Base-by-base conservation (phyloP, 148 eudicot genomes). In the Dysphania ambrosioides region DNA sequence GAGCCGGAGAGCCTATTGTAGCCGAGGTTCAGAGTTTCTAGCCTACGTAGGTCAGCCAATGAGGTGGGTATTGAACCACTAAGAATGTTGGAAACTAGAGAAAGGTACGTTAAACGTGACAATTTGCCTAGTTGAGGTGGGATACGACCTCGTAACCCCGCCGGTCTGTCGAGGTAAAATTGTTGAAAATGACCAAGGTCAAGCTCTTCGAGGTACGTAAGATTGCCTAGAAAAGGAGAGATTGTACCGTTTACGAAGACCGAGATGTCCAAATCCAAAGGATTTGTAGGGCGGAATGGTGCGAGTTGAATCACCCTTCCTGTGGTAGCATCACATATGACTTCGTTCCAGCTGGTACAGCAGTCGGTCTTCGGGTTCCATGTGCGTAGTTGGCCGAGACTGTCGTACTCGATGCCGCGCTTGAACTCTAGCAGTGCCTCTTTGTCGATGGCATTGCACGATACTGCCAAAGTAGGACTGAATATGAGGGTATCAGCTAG, bases 191-290 rank as follows among this genome's bases (percentile, higher is more conserved):
- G 30, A 1, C 87, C 81, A 49, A 92, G 85, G 40, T 88, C 87
- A 11, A 92, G 88, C 26, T 85, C 77, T 51, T 53, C 75, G 0
- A 93, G 88, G 56, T 56, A 78, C 0, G 91, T 70, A 68, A 93
- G 87, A 51, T 90, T 90, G n/a, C 81, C 83, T 18, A 93, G 84
- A 47, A 86, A 87, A 4, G 96, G 89, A 1, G 96, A 90, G 13
- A 93, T 75, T 1, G 86, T 85, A 40, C 96, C 90, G 21, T 30
- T 60, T 29, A 60, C 35, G 6, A 29, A 60, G 15, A 29, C 5
- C 0, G 65, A 60, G 65, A 29, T 29, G 30, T 29, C 65, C 0
- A 13, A 1, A 60, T 60, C 65, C 63, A 29, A 26, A 26, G 63
- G 63, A 5, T 59, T 59, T 9, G 32, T 0, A 29, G 35, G 35